Percentiles rank a stretch among this genome's conserved stretches.
These are phyloP conservation scores for Colletotrichum cuscutae DNA, from an alignment of 2,329 filamentous ascomycete genomes.

Conservation along the genomic window DNA sequence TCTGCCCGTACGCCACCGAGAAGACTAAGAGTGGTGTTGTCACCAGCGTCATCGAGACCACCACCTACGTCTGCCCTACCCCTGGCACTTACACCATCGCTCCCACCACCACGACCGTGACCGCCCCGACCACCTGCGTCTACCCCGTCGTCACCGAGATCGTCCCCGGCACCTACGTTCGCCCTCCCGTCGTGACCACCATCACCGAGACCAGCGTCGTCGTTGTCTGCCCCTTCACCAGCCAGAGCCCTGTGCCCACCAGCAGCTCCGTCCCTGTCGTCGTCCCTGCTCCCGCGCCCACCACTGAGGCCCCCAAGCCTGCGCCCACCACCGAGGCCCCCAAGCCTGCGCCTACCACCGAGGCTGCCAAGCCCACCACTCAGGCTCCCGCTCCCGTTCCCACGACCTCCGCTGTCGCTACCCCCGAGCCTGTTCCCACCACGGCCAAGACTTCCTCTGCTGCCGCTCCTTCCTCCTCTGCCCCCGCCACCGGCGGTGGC, in stretches of 20 bases:
- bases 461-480: slow-evolving; percentile 37
- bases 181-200: slow-evolving; percentile 73
- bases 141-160: slow-evolving; percentile 74
- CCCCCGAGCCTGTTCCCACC: slow-evolving; percentile 34
- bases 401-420: slow-evolving; percentile 38
- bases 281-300: slow-evolving; percentile 67
- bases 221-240: slow-evolving; percentile 76
- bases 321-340: slow-evolving; percentile 38
- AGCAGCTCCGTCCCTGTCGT: slow-evolving; percentile 63
- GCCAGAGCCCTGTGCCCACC: slow-evolving; percentile 52
- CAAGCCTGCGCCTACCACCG: slow-evolving; percentile 38
- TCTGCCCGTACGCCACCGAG: slow-evolving; percentile 76
- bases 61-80: slow-evolving; percentile 78
- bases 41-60: slow-evolving; percentile 75
- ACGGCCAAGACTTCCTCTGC: slow-evolving; percentile 39
- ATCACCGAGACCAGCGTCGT: slow-evolving; percentile 75
- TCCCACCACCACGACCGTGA: slow-evolving; percentile 70
- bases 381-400: slow-evolving; percentile 30
- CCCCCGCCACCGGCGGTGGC: slow-evolving; percentile 42
- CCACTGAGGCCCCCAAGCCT: slow-evolving; percentile 36
- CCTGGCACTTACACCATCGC: slow-evolving; percentile 82
- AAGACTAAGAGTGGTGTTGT: slow-evolving; percentile 67
- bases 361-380: slow-evolving; percentile 39
- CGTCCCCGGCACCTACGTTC: slow-evolving; percentile 78
- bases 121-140: slow-evolving; percentile 64